Conservation (phyloP, 768 basidiomycete species). For the Lentinula detonsa region DNA sequence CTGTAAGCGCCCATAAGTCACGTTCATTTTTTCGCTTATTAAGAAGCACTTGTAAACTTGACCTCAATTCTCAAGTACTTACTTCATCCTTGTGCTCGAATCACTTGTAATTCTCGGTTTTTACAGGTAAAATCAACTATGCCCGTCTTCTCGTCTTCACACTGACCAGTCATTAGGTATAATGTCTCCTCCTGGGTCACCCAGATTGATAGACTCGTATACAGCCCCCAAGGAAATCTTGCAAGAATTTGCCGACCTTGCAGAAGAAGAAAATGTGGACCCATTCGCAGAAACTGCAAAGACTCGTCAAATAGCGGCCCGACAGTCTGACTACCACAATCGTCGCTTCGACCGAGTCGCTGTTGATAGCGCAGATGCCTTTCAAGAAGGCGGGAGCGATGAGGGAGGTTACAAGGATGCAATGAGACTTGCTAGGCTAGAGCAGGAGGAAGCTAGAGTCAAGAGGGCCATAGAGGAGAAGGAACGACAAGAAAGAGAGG, state of each 20-base stretch:
- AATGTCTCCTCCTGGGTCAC: constrained; percentile 56
- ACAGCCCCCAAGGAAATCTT: constrained; percentile 92
- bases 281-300: constrained; percentile 91
- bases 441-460: constrained; percentile 89
- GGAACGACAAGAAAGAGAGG: constrained; percentile 70
- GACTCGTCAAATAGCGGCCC: constrained; percentile 87
- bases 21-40: too few relatives aligned
- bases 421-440: constrained; percentile 85
- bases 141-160: neutral
- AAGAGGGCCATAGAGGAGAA: constrained; percentile 83
- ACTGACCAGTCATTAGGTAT: constrained; percentile 23
- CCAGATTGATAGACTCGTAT: constrained; percentile 82
- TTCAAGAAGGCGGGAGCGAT: constrained; percentile 57
- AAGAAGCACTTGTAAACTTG: too few relatives aligned
- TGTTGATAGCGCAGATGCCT: constrained; percentile 76
- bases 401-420: constrained; percentile 95
- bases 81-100: too few relatives aligned
- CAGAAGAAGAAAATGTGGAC: constrained; percentile 89
- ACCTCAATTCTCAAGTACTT: too few relatives aligned
- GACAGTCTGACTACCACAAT: constrained; percentile 94
- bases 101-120: neutral
- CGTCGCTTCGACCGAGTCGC: constrained; percentile 83
- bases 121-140: neutral
- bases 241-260: constrained; percentile 89
- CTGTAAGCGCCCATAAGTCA: too few relatives aligned